A percentile compares a stretch with the other conserved stretches of the same genome.
phyloP scores from a whole-genome alignment of 768 basidiomycete genomes.

The Scleroderma citrinum region DNA sequence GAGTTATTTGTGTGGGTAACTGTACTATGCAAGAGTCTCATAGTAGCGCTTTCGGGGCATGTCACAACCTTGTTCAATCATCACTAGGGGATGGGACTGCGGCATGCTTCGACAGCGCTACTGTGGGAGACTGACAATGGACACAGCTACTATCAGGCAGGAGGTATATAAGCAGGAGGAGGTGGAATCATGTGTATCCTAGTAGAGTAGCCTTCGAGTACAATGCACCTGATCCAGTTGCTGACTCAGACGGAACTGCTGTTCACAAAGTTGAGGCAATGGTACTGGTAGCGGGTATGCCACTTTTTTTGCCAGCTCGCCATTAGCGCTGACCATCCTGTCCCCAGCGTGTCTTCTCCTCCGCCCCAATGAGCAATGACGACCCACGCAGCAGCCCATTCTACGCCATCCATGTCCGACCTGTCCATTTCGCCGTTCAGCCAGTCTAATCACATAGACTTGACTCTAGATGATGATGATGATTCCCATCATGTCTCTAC shows the following conservation, averaged over 20 bases:
- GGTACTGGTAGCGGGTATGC: background rate
- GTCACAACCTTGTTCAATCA: slow-evolving; percentile 4
- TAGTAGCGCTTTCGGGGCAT: slow-evolving; percentile 6
- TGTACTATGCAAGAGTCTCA: slow-evolving; percentile 3
- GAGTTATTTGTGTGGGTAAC: background rate
- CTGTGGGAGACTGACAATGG: slow-evolving; percentile 11
- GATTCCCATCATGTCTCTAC: slow-evolving; percentile 29
- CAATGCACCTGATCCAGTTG: background rate
- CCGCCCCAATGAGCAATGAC: slow-evolving; percentile 22
- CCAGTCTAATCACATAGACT: slow-evolving; percentile 57
- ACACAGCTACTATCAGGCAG: slow-evolving; percentile 9
- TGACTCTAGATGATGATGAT: slow-evolving; percentile 69
- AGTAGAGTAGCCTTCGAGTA: background rate
- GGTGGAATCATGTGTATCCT: background rate
- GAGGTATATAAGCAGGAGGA: slow-evolving; percentile 4
- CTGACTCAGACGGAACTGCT: background rate
- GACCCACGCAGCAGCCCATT: slow-evolving; percentile 26
- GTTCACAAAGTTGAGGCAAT: background rate
- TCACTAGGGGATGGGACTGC: slow-evolving; percentile 4
- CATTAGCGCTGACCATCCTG: slow-evolving; percentile 9
- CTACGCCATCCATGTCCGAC: slow-evolving; percentile 28
- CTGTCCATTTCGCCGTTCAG: slow-evolving; percentile 35
- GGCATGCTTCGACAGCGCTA: slow-evolving; percentile 8
- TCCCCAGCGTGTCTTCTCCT: background rate
- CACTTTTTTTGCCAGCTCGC: background rate